Base-by-base conservation (phyloP, 148 eudicot species). In the Simmondsia chinensis region DNA sequence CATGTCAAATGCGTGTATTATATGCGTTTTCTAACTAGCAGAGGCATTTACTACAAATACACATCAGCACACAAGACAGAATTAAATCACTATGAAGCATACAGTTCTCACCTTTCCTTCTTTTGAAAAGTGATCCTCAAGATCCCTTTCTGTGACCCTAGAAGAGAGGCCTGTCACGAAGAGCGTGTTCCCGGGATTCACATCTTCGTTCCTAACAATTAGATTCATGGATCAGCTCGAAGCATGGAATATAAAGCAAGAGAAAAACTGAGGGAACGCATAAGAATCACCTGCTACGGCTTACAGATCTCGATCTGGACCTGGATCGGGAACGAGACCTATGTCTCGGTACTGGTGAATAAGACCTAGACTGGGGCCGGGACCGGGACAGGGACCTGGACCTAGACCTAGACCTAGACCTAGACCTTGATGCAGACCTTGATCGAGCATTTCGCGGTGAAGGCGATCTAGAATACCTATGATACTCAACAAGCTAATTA, bases 121-220 rank as follows among this genome's bases (percentile, higher is more conserved):
- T 70, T 61, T 82, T 40, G 61, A 49, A 58, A 91, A 91, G 60
- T 81, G 93, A 45, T 91, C 94, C 72, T 85, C 71, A 52, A 91
- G 97, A 13, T 91, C 95, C 56, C 83, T 75, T 40, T 85, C 76
- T 8, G 95, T 85, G 25, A 91, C 97, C 59, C 95, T 79, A 33
- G 97, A 79, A 38, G 97, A 85, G 48, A 91, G 77, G 14, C 97
- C 97, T 26, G 97, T 91, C 22, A 91, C 97, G 54, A 85, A 91
- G 2, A 91, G 88, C 18, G 95, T 68, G 64, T 68, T 82, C 29
- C 97, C 97, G 39, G 74, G 82, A 70, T 91, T 89, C 46, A 27
- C 38, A 48, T 38, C 68, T 4, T 71, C 94, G 48, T 60, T 29
- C 76, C 97, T 91, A 76, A 37, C 37, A 54, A 40, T 49, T 7